Conservation (phyloP, 2,329 filamentous ascomycete species). For the Grosmannia huntii region DNA sequence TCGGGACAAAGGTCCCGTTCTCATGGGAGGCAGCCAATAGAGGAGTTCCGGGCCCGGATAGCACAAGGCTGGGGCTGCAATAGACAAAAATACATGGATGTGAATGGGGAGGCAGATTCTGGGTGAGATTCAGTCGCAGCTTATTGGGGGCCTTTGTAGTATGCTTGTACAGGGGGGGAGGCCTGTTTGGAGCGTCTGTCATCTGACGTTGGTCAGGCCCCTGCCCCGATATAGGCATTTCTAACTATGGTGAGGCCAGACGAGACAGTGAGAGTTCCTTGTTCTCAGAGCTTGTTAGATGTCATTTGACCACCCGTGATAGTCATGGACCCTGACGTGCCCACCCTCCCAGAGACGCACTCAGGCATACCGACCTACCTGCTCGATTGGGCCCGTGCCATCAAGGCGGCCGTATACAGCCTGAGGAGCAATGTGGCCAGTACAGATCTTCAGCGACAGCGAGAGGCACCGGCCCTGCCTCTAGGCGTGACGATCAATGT, state of each 20-base stretch:
- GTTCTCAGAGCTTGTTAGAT: no score
- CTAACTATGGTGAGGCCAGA: no score
- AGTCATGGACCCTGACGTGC: constrained; percentile 12
- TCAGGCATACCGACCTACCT: constrained; percentile 26
- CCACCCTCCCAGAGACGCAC: constrained; percentile 23
- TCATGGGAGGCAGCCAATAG: background rate
- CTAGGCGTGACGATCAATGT: constrained; percentile 20
- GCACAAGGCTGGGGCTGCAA: background rate
- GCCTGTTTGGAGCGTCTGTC: background rate
- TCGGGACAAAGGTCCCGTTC: background rate
- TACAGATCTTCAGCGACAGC: constrained; percentile 12
- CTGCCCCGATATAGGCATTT: background rate
- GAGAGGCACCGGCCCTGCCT: constrained; percentile 22
- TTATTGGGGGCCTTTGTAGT: background rate
- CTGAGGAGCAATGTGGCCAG: constrained; percentile 19
- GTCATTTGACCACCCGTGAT: background rate
- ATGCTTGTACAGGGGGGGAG: background rate
- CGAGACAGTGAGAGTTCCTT: no score
- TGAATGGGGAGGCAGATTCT: background rate
- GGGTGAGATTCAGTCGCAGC: background rate
- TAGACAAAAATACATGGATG: background rate
- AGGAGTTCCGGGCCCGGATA: background rate
- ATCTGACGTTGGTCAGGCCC: background rate
- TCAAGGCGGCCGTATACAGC: constrained; percentile 22
- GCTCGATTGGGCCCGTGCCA: constrained; percentile 22